Base-by-base conservation (phyloP, 192 early-diverging fungal species). In the Gamsiella multidivaricata region DNA sequence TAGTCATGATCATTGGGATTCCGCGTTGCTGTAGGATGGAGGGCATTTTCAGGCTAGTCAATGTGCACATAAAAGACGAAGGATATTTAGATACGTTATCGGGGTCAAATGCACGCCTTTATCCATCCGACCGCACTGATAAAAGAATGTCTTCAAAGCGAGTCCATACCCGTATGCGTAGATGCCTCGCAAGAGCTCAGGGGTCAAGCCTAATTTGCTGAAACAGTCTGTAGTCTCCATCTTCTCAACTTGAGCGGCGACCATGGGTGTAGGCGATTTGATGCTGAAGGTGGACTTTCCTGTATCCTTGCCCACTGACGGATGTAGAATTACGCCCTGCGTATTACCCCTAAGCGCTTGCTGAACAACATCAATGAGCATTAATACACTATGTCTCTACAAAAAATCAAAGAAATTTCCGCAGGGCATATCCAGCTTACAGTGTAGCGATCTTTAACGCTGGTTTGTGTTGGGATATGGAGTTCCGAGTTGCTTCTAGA, bases 1-100 rank as follows among this genome's bases (percentile, higher is more conserved):
- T 42, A 14, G 74, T 69, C 74, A 78, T 78, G 52, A 78, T 78
- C 74, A 78, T 78, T 12, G 74, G 74, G 20, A 78, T 69, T 22
- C 74, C 74, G 2, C 74, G 74, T 25, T 78, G 74, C 61, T 78
- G 74, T 20, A 78, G 22, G 14, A 78, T 78, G 23, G 74, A 78
- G 0, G 74, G 74, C 74, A 78, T 68, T 47, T 78, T 69, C 22
- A 78, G 26, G 1, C 74, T 78, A 52, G n/a, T n/a, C n/a, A n/a
- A n/a, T n/a, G n/a, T n/a, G n/a, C n/a, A n/a, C n/a, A n/a, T n/a
- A n/a, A n/a, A n/a, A n/a, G n/a, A n/a, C n/a, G n/a, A n/a, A n/a
- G n/a, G n/a, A n/a, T n/a, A n/a, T n/a, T n/a, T n/a, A n/a, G n/a
- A n/a, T n/a, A n/a, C n/a, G n/a, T n/a, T n/a, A n/a, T n/a, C n/a